These are phyloP conservation scores for Vanderwaltozyma tropicalis DNA, from an alignment of 805 yeast genomes.

Conservation along the genomic window DNA sequence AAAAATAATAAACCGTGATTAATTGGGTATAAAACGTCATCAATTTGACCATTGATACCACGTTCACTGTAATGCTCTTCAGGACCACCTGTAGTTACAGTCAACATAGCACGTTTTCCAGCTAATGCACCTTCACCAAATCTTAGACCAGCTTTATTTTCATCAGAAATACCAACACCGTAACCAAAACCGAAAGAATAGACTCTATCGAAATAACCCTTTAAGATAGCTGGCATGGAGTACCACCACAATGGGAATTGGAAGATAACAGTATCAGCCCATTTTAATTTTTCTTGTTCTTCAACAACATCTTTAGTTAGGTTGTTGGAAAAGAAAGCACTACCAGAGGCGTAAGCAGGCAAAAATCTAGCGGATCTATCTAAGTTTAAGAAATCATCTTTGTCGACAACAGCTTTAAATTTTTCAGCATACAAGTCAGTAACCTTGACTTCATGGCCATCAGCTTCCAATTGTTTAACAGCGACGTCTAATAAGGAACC, in stretches of 20 bases:
- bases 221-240: constrained; percentile 21
- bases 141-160: constrained; percentile 7
- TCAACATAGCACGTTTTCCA: constrained; percentile 15
- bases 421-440: constrained; percentile 18
- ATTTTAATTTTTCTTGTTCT: constrained; percentile 19
- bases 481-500: constrained; percentile 14
- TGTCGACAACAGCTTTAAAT: constrained; percentile 17
- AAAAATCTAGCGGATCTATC: constrained; percentile 6
- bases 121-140: constrained; percentile 19
- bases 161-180: constrained; percentile 12
- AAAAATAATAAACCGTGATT: constrained; percentile 16
- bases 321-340: constrained; percentile 4
- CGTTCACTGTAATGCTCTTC: constrained; percentile 7
- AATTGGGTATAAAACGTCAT: constrained; percentile 17
- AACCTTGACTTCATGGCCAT: constrained; percentile 22
- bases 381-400: constrained; percentile 13
- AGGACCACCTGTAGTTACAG: constrained; percentile 10
- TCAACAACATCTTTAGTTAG: constrained; percentile 15
- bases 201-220: constrained; percentile 24
- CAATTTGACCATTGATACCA: constrained; percentile 16
- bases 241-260: constrained; percentile 24
- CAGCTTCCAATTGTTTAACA: constrained; percentile 10
- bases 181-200: constrained; percentile 18
- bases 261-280: constrained; percentile 19
- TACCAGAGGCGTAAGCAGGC: constrained; percentile 7